Base-by-base conservation (phyloP, 1,284 basidiomycete genomes). In the Mycena sp. region DNA sequence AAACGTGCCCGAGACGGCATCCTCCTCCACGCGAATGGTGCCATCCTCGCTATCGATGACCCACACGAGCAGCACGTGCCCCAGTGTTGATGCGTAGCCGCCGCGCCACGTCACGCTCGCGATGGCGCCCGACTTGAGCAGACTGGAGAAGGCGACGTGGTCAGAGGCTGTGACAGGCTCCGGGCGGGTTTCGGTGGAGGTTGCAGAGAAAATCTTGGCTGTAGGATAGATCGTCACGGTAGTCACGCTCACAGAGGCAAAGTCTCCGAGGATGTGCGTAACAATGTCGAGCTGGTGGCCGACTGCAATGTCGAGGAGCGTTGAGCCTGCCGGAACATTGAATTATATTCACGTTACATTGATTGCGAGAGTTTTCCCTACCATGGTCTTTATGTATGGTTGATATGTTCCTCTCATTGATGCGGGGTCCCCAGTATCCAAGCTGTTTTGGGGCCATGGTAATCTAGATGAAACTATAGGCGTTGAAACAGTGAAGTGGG, bases 21-120 rank as follows among this genome's bases (percentile, higher is more conserved):
- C 67, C 43, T 65, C 69, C 58, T 76, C 73, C 5, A 80, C 26
- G 26, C 71, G 63, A 53, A 80, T 74, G 5, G 67, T 67, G 0
- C 78, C 77, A 1, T 75, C 72, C 45, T 80, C 78, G 10, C 78
- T 78, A 44, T 80, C 75, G 45, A 81, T 78, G 48, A 71, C 67
- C 78, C 78, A 80, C 1, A 71, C 21, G 41, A 78, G 72, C 2
- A 56, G 61, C 35, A 62, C 65, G 26, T 70, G 61, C n/a, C 71
- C 72, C 26, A 68, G 70, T 4, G 68, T 69, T n/a, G 61, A 62
- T 26, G 57, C 55, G 28, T 71, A 65, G 6, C 78, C 77, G 0
- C 60, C 64, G 17, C 75, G 71, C 66, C 72, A 74, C 16, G 70
- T 65, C 10, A 77, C 56, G 49, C 65, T 76, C 21, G 69, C 71